Base-by-base conservation (phyloP, 2,329 filamentous ascomycete species). In the Ophiostoma angusticollis region DNA sequence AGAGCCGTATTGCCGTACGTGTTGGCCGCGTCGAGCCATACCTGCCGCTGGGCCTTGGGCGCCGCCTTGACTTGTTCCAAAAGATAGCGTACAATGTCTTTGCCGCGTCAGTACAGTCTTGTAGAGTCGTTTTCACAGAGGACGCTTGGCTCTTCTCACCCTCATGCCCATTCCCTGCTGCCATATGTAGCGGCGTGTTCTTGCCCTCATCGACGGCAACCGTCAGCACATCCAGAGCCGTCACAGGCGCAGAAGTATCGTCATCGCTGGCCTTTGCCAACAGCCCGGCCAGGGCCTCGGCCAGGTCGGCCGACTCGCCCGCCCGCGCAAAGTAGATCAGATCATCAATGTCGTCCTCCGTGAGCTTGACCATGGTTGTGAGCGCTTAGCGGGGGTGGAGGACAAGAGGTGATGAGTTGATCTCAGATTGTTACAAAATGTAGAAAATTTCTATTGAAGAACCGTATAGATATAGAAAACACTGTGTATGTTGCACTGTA, bases 171-270 rank as follows among this genome's bases (percentile, higher is more conserved):
- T 98, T 98, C 19, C 84, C 91, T 18, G 84, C 78, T 7, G 87
- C 85, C 74, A 93, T 95, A 61, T 98, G 91, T 54, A 96, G 60
- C 33, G 80, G 81, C 47, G 86, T 93, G 41, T 84, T 82, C 47
- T 79, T 83, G 49, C 78, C 72, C 30, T 75, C 68, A 55, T 94
- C 86, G 47, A 77, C 74, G 18, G 82, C 81, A 12, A 74, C 72
- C 35, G 70, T 58, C 8, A 49, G 33, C 33, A 95, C 58, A 43
- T 94, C 69, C 41, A 78, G 71, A n/a, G 72, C 68, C 2, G 70
- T 57, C 0, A 72, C 58, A 35, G 66, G n/a, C n/a, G n/a, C n/a
- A n/a, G n/a, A n/a, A n/a, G n/a, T n/a, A n/a, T n/a, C 67, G 42
- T 63, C 67, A 4, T 14, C 19, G 3, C 12, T 22, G 14, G 25